Evolutionary conservation across 352 stramenopile species (phyloP), one percentile per base, ranked within the genome.

Genomic region (Pythium oligandrum): DNA sequence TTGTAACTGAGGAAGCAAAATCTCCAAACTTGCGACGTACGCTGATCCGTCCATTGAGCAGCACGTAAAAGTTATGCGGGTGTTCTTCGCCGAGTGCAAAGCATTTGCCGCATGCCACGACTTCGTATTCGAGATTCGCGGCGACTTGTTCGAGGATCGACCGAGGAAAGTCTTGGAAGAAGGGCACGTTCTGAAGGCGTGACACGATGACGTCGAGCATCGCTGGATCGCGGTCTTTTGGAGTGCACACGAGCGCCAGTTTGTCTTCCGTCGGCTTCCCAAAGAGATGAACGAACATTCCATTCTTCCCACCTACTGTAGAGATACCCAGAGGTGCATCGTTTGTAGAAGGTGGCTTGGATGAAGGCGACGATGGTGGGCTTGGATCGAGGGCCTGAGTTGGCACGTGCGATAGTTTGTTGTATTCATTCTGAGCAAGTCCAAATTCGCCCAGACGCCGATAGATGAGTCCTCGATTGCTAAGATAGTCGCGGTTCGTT

Each of bases 101-200:
- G 4, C 65, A 53, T 40, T 87, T 84, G 35, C 77, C 77, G 36
- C 71, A 87, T 10, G 71, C 64, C 3, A 90, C 63, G 6, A 90
- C 77, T 37, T 88, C 79, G 44, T 86, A 88, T 48, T 90, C 77
- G n/a, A 88, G 51, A 8, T 70, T 46, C 44, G 67, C 55, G 0
- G 77, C 75, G 4, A 87, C 77, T 44, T 69, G 55, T 0, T 42
- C 37, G 2, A 90, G 68, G 36, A 79, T 64, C 1, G 71, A 53
- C 8, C 37, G 36, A 6, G 79, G 64, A 32, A 90, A 90, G 33
- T 86, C 71, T 44, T 87, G 76, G 51, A 90, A 90, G 55, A 88
- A 83, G 11, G 83, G 57, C 32, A 81, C 59, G 10, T 67, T 71
- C 58, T 83, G 72, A 6, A 90, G 67, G 8, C 74, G 63, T 8